A percentile compares a stretch with the other conserved stretches of the same genome.
Conservation (phyloP, 345 rosid genomes). For the Nephelium lappaceum region DNA sequence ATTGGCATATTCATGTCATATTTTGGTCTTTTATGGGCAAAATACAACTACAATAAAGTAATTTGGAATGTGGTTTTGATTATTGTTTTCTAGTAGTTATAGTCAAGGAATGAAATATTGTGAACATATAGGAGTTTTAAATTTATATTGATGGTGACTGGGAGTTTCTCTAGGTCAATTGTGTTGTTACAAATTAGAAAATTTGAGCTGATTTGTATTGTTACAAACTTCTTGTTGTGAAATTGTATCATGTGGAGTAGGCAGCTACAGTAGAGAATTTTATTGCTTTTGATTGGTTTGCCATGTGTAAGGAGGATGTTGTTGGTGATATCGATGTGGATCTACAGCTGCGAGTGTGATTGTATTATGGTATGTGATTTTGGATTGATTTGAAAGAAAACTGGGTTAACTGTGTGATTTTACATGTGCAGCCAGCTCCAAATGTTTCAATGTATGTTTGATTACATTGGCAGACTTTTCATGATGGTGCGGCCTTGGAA, state of each 20-base stretch:
- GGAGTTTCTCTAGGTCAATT: not conserved
- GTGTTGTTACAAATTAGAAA: not conserved
- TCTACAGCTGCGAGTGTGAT: not conserved
- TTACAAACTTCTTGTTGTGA: no score
- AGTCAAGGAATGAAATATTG: no score
- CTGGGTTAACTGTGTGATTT: not conserved
- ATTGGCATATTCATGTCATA: no score
- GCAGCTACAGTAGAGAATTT: no score
- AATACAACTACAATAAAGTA: no score
- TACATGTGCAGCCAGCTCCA: constrained; percentile 74
- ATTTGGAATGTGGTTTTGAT: no score
- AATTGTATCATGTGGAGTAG: no score
- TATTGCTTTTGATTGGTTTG: not conserved
- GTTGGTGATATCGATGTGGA: not conserved
- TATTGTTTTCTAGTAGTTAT: no score
- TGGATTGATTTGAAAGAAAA: not conserved
- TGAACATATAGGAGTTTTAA: no score
- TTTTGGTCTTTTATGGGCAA: no score
- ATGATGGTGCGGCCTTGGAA: constrained; percentile 94
- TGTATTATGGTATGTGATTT: not conserved
- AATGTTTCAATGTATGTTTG: constrained; percentile 87
- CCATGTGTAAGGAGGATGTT: not conserved
- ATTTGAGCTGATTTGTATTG: no score
- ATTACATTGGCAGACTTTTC: constrained; percentile 86
- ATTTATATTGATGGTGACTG: not conserved